phyloP scores from a whole-genome alignment of 2,329 filamentous ascomycete species.

The Trichoderma koningiopsis region DNA sequence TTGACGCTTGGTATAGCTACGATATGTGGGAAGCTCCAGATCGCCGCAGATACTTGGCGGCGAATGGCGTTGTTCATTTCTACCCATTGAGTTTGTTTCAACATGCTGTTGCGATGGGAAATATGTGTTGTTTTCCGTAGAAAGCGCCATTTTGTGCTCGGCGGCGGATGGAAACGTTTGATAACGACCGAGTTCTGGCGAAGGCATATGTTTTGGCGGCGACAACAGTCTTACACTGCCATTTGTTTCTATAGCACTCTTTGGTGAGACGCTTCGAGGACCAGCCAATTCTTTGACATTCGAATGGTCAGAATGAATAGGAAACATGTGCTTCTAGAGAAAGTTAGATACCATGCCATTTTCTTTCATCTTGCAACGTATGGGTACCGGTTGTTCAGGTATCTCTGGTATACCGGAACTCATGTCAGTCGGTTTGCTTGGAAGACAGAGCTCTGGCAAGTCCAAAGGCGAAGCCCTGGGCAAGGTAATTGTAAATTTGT shows the following conservation, averaged over 20 bases:
- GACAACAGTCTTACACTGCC: not conserved
- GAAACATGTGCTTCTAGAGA: not conserved
- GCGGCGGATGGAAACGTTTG: not conserved
- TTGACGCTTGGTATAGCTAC: conserved; percentile 28
- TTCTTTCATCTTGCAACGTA: not conserved
- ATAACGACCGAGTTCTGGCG: not conserved
- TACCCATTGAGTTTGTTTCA: not conserved
- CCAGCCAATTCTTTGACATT: not conserved
- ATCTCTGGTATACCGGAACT: not conserved
- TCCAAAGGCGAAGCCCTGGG: not conserved
- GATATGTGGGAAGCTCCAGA: conserved; percentile 35
- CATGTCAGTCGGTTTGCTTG: not conserved
- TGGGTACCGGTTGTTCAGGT: not conserved
- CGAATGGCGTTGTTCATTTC: conserved; percentile 19
- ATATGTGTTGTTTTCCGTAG: not conserved
- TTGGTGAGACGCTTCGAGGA: not conserved
- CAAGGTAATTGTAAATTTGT: conserved; percentile 29
- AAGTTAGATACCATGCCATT: not conserved
- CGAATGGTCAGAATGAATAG: not conserved
- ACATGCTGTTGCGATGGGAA: not conserved
- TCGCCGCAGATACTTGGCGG: conserved; percentile 38
- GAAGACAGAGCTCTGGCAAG: not conserved
- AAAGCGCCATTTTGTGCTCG: not conserved
- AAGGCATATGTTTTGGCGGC: not conserved
- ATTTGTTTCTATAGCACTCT: not conserved